Evolutionary conservation across 768 basidiomycete genomes (phyloP), one percentile per base, ranked within the genome.

Genomic region (Suillus ampliporus): DNA sequence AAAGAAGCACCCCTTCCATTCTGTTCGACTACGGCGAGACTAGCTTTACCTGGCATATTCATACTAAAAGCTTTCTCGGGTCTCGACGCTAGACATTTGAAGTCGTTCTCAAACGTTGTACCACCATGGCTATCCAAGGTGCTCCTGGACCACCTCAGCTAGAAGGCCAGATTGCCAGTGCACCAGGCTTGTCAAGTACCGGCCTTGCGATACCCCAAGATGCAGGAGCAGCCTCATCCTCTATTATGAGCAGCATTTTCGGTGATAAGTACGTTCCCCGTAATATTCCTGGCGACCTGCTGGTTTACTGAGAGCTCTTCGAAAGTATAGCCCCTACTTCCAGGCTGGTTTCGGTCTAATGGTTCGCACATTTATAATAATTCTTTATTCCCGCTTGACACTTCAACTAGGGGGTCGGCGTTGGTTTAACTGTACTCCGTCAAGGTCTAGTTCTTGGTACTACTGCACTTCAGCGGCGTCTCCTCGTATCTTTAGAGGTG

Each of bases 261-360:
- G 82, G 81, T 62, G 87, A 90, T 79, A 91, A 91, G 90, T 91
- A 73, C 78, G 89, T 81, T 57, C 61, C 57, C 3, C 43, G 34
- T 13, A 8, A 31, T 35, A n/a, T 61, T 54, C 66, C 34, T 37
- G 21, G 6, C 11, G 17, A 38, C 59, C 31, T 57, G 50, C 43
- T 38, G 58, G 26, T 61, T 66, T 61, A 75, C 66, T 60, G 5
- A 60, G n/a, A 63, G 50, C 64, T 60, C 65, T 71, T 78, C 72
- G 34, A 40, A 84, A 84, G 78, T 69, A 71, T 69, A 99, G 97
- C 74, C 97, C 95, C 41, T 96, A 95, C 79, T 99, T 99, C 73
- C 94, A 97, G 73, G 97, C 97, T 53, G 97, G 97, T 31, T 98
- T 98, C 70, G 97, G 97, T 40, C 85, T 99, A 41, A 96, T 99